Evolutionary conservation across 2,329 filamentous ascomycete species (phyloP).

Genomic region (Furcasterigmium furcatum): DNA sequence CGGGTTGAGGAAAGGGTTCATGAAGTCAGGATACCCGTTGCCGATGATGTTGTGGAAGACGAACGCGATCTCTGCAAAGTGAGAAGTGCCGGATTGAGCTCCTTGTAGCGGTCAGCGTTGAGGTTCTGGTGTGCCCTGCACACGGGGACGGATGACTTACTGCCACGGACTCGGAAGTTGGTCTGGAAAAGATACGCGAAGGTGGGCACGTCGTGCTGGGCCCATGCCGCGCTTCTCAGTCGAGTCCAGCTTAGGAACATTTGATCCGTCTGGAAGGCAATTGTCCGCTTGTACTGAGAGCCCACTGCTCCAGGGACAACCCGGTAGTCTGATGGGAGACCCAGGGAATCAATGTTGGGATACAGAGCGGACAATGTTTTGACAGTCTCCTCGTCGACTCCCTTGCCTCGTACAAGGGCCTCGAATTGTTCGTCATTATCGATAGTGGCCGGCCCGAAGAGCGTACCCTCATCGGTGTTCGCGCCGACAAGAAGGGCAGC

Average conservation of each 20-base stretch:
- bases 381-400: neutral
- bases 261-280: neutral
- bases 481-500: neutral
- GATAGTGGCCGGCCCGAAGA: neutral
- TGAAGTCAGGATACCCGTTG: neutral
- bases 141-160: neutral
- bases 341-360: neutral
- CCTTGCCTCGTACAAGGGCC: neutral
- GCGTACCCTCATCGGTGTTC: neutral
- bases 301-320: neutral
- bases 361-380: neutral
- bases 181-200: neutral
- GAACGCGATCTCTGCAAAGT: neutral
- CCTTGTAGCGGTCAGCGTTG: neutral
- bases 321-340: neutral
- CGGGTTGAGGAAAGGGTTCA: neutral
- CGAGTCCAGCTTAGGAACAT: neutral
- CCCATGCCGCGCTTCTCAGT: neutral
- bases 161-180: neutral
- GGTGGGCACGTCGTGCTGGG: neutral
- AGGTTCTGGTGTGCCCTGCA: too few species aligned
- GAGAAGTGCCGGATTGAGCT: neutral
- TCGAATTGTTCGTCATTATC: neutral
- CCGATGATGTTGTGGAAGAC: neutral
- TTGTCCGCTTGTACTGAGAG: neutral